Base-by-base conservation (phyloP, 2,329 filamentous ascomycete genomes). In the Passalora sequoiae region DNA sequence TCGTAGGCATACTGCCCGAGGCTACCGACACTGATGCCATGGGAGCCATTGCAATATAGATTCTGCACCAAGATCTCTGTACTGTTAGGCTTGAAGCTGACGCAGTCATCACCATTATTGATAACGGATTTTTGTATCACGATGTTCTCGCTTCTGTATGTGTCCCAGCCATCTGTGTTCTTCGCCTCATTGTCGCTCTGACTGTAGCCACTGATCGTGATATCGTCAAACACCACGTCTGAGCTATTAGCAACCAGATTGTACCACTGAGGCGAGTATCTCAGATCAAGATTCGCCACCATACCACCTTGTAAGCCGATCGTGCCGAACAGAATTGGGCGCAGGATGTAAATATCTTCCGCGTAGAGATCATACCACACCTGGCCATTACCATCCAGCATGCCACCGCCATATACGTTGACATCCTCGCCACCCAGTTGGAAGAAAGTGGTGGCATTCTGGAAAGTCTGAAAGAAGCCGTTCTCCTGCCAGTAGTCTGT, bases 1-100 rank as follows among this genome's bases (percentile, higher is more conserved):
- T 80, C 73, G 16, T 71, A 74, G 12, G 67, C 57, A 57, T 86
- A 86, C 62, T 86, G 82, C 16, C 83, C 83, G 0, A 86, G 67
- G 0, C 79, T 84, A 6, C 83, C 83, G n/a, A 86, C 80, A 7
- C 76, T 81, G 52, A 86, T 85, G 28, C 83, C 83, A 56, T 86
- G 83, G 3, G 79, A 84, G 24, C 81, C 81, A 55, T 81, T 82
- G 65, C 83, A 86, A 46, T 70, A 66, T 3, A 86, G 66, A 49
- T 81, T 80, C 59, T 86, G 81, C 4, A 86, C 75, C 3, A 86
- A 62, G 6, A 86, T 76, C 50, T 84, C 74, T 31, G 80, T 85
- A 54, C 75, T 80, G 61, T 86, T 86, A 13, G 82, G 82, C 64
- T 86, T 86, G 72, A 86, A 86, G 0, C 80, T 81, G 9, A 86